These are phyloP conservation scores for Tetrapisispora taiwanensis DNA, from an alignment of 805 yeast species.

Conservation along the genomic window DNA sequence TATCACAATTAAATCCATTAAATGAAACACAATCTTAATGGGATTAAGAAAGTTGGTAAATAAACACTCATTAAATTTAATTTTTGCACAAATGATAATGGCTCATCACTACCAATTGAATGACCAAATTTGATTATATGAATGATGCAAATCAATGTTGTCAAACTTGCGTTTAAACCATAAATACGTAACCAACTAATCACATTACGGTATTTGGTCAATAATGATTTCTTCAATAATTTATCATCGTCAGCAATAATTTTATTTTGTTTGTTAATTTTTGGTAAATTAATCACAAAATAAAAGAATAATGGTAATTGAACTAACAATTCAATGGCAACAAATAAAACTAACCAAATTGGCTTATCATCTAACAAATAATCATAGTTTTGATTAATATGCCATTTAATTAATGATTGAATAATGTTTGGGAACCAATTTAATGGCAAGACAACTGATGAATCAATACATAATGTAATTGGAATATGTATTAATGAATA, in stretches of 20 bases:
- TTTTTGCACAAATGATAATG: slow-evolving; percentile 15
- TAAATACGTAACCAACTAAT: slow-evolving; percentile 42
- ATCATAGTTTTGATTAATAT: slow-evolving; percentile 59
- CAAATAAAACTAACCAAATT: slow-evolving; percentile 65
- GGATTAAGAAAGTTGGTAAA: slow-evolving; percentile 25
- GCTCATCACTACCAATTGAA: slow-evolving; percentile 6
- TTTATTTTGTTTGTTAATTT: slow-evolving; percentile 3
- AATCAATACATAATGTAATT: slow-evolving; percentile 66
- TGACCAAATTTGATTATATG: slow-evolving; percentile 32
- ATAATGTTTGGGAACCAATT: slow-evolving; percentile 37
- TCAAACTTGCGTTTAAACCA: slow-evolving; percentile 74
- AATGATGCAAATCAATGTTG: slow-evolving; percentile 66
- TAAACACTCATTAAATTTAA: slow-evolving; percentile 19
- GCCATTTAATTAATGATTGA: slow-evolving; percentile 42
- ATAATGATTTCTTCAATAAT: slow-evolving; percentile 2
- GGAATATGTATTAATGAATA: slow-evolving; percentile 62
- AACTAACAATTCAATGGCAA: slow-evolving; percentile 56
- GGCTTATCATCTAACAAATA: slow-evolving; percentile 52
- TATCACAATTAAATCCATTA: not conserved
- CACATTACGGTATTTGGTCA: not conserved
- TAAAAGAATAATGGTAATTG: slow-evolving; percentile 72
- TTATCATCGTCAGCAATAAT: not conserved
- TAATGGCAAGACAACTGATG: slow-evolving; percentile 56
- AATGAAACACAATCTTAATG: slow-evolving; percentile 15
- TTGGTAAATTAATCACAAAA: slow-evolving; percentile 12